A percentile compares a stretch with the other conserved stretches of the same genome.
phyloP scores from a whole-genome alignment of 805 yeast genomes.

The Metschnikowia drakensbergensis region DNA sequence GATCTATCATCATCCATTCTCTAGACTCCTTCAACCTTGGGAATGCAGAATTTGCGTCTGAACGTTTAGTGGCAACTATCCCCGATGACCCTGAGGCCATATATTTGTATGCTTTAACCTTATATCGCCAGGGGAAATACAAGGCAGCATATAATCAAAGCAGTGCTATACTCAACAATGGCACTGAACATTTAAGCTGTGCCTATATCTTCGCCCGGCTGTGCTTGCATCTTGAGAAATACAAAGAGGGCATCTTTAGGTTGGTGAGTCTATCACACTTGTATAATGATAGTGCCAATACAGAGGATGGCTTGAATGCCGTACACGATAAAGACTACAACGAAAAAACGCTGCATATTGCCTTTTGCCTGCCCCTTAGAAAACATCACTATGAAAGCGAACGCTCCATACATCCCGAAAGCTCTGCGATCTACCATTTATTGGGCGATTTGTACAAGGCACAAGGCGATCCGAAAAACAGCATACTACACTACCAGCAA shows the following conservation, averaged over 20 bases:
- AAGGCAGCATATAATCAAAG: slow-evolving; percentile 56
- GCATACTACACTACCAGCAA: slow-evolving; percentile 62
- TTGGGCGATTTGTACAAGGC: slow-evolving; percentile 65
- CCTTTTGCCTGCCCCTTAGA: slow-evolving; percentile 16
- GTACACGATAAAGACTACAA: neutral
- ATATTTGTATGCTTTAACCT: slow-evolving; percentile 66
- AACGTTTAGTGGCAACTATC: slow-evolving; percentile 65
- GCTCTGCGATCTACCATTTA: slow-evolving; percentile 63
- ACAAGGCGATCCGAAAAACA: slow-evolving; percentile 58
- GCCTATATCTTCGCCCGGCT: slow-evolving; percentile 69
- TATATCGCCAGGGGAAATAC: slow-evolving; percentile 54
- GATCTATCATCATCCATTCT: slow-evolving; percentile 62
- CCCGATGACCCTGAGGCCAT: slow-evolving; percentile 54
- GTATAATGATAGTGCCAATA: slow-evolving; percentile 23
- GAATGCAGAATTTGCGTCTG: slow-evolving; percentile 86
- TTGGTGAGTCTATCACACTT: slow-evolving; percentile 28
- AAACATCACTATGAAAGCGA: slow-evolving; percentile 38
- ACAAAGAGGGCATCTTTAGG: slow-evolving; percentile 58
- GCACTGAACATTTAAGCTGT: slow-evolving; percentile 64
- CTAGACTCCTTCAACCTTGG: slow-evolving; percentile 63
- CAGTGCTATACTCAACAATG: slow-evolving; percentile 30
- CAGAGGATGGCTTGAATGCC: slow-evolving; percentile 3
- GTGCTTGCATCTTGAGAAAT: slow-evolving; percentile 52
- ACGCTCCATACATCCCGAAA: slow-evolving; percentile 51
- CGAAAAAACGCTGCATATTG: slow-evolving; percentile 2